phyloP scores from a whole-genome alignment of 2,329 filamentous ascomycete genomes.

The Trichoderma simmonsii region DNA sequence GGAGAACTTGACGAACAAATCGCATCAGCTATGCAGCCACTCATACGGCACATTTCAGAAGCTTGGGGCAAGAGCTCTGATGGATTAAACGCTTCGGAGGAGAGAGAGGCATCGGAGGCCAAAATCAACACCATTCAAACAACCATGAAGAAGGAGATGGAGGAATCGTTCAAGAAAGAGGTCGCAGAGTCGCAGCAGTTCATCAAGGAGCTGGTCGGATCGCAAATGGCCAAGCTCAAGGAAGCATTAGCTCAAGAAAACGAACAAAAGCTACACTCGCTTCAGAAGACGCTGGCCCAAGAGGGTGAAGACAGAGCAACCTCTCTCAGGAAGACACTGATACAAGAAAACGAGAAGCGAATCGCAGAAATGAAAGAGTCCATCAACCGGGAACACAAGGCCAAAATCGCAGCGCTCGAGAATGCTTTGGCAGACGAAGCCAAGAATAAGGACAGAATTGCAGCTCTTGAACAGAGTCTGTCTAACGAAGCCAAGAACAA shows the following conservation, averaged over 20 bases:
- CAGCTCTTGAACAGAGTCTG: neutral
- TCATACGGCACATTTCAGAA: neutral
- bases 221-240: neutral
- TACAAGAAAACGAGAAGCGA: neutral
- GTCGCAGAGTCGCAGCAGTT: neutral
- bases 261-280: neutral
- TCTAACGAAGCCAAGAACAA: neutral
- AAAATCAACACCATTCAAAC: neutral
- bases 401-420: neutral
- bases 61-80: neutral
- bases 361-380: neutral
- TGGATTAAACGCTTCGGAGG: neutral
- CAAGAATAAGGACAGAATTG: neutral
- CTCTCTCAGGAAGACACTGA: neutral
- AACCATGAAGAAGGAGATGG: neutral
- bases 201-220: neutral
- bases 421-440: neutral
- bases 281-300: neutral
- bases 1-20: conserved; percentile 18
- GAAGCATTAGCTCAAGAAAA: neutral
- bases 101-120: neutral
- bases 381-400: neutral
- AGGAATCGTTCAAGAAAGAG: neutral
- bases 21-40: neutral
- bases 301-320: neutral